phyloP scores from a whole-genome alignment of 2,329 filamentous ascomycete species.

The Aspergillus candidus region DNA sequence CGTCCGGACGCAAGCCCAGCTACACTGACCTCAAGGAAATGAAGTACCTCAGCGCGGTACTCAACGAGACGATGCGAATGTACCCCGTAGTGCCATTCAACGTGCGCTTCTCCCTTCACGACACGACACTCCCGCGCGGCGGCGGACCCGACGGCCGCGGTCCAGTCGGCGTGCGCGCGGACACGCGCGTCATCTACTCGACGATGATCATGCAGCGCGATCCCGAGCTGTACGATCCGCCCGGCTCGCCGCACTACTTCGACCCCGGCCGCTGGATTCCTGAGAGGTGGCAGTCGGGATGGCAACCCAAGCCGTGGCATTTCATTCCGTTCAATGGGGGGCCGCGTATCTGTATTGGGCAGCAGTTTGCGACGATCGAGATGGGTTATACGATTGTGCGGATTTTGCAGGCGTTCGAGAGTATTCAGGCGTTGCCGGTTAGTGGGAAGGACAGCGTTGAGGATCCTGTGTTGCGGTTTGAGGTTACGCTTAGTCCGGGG shows the following conservation, averaged over 20 bases:
- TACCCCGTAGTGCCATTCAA: constrained; percentile 78
- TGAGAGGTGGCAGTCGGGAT: constrained; percentile 46
- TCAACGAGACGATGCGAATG: constrained; percentile 72
- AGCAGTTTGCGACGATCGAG: constrained; percentile 55
- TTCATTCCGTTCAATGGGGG: constrained; percentile 52
- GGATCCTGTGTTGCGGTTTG: constrained; percentile 32
- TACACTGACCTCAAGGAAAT: constrained; percentile 81
- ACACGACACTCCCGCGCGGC: constrained; percentile 69
- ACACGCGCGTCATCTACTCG: constrained; percentile 47
- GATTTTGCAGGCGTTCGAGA: constrained; percentile 38
- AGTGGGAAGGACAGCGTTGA: constrained; percentile 28
- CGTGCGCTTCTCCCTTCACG: constrained; percentile 62
- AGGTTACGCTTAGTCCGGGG: constrained; percentile 35
- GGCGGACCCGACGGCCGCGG: constrained; percentile 44
- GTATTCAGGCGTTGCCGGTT: constrained; percentile 29
- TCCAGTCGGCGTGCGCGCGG: constrained; percentile 43
- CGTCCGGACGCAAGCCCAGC: constrained; percentile 47
- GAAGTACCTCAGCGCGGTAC: constrained; percentile 66
- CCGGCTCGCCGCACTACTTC: constrained; percentile 31
- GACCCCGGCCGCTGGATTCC: constrained; percentile 43
- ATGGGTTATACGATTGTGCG: constrained; percentile 48
- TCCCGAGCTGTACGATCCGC: constrained; percentile 44
- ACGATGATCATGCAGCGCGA: constrained; percentile 49
- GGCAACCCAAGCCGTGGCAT: constrained; percentile 50
- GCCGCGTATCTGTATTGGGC: constrained; percentile 51